Evolutionary conservation across 805 yeast species (phyloP), one percentile per base, ranked within the genome.

Genomic region (Nakazawaea holstii): DNA sequence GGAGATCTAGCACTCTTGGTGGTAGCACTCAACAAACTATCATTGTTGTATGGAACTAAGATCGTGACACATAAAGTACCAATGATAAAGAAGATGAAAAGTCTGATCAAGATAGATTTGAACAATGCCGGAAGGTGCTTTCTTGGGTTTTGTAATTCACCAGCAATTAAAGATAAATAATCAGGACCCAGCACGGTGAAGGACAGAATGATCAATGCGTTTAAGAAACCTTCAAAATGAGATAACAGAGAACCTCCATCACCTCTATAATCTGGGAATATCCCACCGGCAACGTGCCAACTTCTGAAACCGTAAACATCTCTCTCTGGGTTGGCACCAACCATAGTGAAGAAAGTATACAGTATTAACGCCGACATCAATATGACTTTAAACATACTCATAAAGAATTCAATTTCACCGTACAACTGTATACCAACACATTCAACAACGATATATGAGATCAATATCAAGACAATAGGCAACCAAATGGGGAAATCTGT

Each of bases 281-380:
- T 66, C 6, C 73, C 73, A 1, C 71, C 68, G 38, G 59, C 59
- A 70, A 60, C 36, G 47, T 60, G 61, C 77, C 82, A 81, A 57
- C 76, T 72, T 39, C 82, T 62, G 59, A 82, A 82, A 0, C 87
- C 87, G 54, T 69, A 80, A 1, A 68, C 75, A 52, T 84, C 87
- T 50, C 76, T 79, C 36, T 68, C 59, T 0, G 94, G 94, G 59
- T 86, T 86, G 10, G 91, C 94, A 26, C 95, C 94, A 20, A 81
- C 77, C 94, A 86, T 87, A 4, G 87, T 80, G 48, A 86, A 60
- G 46, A 69, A 62, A 8, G 67, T 62, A 54, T 67, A 68, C 14
- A 61, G 52, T 57, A 69, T 60, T 50, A 70, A 64, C 4, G 72
- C 73, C 39, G 68, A 59, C 49, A 67, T 66, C 42, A 67, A 57